Evolutionary conservation across 768 basidiomycete genomes (phyloP), one percentile per base, ranked within the genome.

Genomic region (Rhodotorula paludigena): DNA sequence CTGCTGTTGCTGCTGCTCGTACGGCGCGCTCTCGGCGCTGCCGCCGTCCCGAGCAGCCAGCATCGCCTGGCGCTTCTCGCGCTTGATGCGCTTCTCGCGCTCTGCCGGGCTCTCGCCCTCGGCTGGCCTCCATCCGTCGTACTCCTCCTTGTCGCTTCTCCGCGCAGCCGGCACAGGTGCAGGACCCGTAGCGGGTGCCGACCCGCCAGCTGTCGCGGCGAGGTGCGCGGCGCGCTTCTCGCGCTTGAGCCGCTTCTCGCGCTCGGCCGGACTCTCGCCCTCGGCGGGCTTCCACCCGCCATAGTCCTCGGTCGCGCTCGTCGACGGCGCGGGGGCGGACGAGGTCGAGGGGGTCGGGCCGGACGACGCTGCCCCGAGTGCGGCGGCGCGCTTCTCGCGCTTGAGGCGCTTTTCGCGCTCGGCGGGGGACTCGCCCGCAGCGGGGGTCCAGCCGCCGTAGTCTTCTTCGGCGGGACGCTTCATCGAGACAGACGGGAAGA

Each of bases 11-110:
- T 25, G 47, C 47, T 20, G 32, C 11, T 21, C 32, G 30, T 21
- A 11, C 18, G 49, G 7, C 30, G 30, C 20, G 30, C 49, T 12
- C 30, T 15, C 10, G 30, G 30, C 20, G 30, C 30, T 6, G 18
- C 41, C 59, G 28, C 41, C 47, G 38, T 39, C 47, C 30, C 14
- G 55, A 42, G 28, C 39, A 1, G 59, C 66, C 14, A 68, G 44
- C 38, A 53, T 52, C 18, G 42, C 56, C 18, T 38, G 49, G 3
- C 71, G 48, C 42, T 72, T 72, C 60, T 72, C 71, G 25, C 71
- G 33, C 70, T 71, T 71, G 35, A 67, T 41, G 21, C 70, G 52
- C 63, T 72, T 72, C 66, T 72, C 71, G 16, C 71, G 33, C 47
- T 72, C 71, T 11, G 66, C 66, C 0, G 71, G 71, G 2, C 60